A percentile compares a stretch with the other conserved stretches of the same genome.
These are phyloP conservation scores for Phlebopus sp. DNA, from an alignment of 1,284 basidiomycete species.

Conservation along the genomic window DNA sequence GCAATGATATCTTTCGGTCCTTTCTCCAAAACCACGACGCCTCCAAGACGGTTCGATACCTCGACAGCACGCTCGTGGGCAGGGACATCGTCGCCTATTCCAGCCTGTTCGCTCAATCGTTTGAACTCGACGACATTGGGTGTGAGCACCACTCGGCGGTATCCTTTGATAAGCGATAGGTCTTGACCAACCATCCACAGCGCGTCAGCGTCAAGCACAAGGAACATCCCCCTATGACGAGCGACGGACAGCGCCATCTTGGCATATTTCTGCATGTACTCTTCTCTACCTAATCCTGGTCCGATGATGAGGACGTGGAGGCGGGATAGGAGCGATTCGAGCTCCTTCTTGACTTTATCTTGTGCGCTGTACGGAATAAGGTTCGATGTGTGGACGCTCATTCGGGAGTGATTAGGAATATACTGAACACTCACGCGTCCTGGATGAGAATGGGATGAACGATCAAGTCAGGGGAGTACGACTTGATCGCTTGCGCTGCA, in stretches of 20 bases:
- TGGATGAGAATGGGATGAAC: conserved; percentile 87
- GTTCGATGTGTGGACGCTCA: not conserved
- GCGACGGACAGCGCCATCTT: conserved; percentile 54
- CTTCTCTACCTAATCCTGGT: conserved; percentile 87
- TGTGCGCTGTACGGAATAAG: conserved; percentile 35
- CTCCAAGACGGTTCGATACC: conserved; percentile 75
- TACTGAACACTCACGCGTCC: conserved; percentile 40
- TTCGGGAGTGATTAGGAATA: too few relatives aligned
- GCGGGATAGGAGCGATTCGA: conserved; percentile 75
- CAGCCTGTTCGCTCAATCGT: conserved; percentile 74
- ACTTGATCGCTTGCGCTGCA: conserved; percentile 90
- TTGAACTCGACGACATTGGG: conserved; percentile 96
- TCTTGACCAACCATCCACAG: conserved; percentile 80
- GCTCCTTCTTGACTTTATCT: conserved; percentile 50
- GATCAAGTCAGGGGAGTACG: conserved; percentile 93
- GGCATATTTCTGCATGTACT: conserved; percentile 84
- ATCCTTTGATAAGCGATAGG: conserved; percentile 73
- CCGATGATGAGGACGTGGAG: conserved; percentile 92
- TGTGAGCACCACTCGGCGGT: conserved; percentile 80
- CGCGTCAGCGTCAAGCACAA: conserved; percentile 93
- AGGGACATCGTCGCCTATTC: conserved; percentile 50
- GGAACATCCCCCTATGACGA: conserved; percentile 66
- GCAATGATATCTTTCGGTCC: conserved; percentile 73
- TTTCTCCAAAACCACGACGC: conserved; percentile 92
- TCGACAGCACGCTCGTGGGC: conserved; percentile 51